Base-by-base conservation (phyloP, 805 yeast genomes). In the Priceomyces melissophilus region DNA sequence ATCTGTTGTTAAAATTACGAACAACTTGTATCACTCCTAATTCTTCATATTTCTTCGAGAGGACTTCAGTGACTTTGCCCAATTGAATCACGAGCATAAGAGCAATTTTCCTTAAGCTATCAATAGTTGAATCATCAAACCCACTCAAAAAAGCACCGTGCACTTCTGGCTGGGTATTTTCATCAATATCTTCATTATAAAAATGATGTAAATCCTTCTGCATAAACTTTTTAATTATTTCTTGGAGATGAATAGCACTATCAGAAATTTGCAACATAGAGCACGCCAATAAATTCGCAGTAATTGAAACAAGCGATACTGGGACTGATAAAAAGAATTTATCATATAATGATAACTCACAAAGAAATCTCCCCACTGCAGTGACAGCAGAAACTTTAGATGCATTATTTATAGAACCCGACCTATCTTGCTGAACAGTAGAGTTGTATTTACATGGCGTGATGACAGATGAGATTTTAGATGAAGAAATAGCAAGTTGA, bases 1-100 rank as follows among this genome's bases (percentile, higher is more conserved):
- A 40, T 15, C 43, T 33, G 30, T 46, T 54, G 30, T 63, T 46
- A 50, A 57, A 63, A 48, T 60, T 61, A 44, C 58, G 58, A 15
- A 68, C 52, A 13, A 75, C 79, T 12, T 71, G 72, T n/a, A 75
- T 66, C 10, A 78, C 83, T 1, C 83, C 83, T 37, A 76, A 53
- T 25, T 63, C 65, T 29, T 74, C 65, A 49, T 77, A 74, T 53
- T 78, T 78, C 41, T 73, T 75, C 25, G 69, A 54, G 27, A 78
- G 57, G 11, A 76, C 79, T 42, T 78, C 82, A 2, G 81, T 72
- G 16, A 76, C 73, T 42, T 65, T 60, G 37, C 66, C 52, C 30
- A 76, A 60, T 27, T 72, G 72, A 38, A 63, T 61, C 32, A 71
- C 57, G 41, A 78, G 59, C 62, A 71, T 61, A 20, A 74, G 46